A percentile compares a stretch with the other conserved stretches of the same genome.
phyloP scores from a whole-genome alignment of 192 early-diverging fungal species.

The Entomortierella beljakovae region DNA sequence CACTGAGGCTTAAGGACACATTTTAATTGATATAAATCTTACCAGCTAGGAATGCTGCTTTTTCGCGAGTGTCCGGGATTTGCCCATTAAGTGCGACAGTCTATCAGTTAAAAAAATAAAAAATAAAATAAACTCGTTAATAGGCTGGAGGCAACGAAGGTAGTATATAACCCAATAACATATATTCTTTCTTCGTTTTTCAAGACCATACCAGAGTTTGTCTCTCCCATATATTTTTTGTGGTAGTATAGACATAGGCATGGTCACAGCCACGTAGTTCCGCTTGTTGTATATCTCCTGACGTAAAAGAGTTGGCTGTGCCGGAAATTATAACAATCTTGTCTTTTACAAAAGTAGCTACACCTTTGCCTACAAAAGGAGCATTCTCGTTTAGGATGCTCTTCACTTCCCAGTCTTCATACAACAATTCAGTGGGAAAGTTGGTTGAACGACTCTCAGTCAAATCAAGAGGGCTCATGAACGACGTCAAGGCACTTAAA shows the following conservation, averaged over 20 bases:
- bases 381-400: conserved; percentile 34
- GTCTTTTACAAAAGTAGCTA: conserved; percentile 29
- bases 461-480: conserved; percentile 29
- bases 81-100: conserved; percentile 7
- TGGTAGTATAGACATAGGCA: conserved; percentile 35
- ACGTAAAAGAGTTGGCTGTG: conserved; percentile 49
- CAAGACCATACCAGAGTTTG: conserved; percentile 18
- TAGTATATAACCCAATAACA: no score
- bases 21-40: background rate
- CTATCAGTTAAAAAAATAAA: conserved; percentile 8
- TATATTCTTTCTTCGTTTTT: background rate
- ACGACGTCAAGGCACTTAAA: conserved; percentile 13
- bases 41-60: conserved; percentile 44
- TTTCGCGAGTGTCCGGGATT: conserved; percentile 40
- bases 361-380: conserved; percentile 39
- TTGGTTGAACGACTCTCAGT: conserved; percentile 27
- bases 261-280: conserved; percentile 42
- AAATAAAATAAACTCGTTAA: background rate
- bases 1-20: no score
- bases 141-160: background rate
- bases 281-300: conserved; percentile 13
- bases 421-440: conserved; percentile 27
- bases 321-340: conserved; percentile 39
- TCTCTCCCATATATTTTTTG: conserved; percentile 16
- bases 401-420: conserved; percentile 27